Evolutionary conservation across 768 basidiomycete species (phyloP).

Genomic region (Naganishia vishniacii): DNA sequence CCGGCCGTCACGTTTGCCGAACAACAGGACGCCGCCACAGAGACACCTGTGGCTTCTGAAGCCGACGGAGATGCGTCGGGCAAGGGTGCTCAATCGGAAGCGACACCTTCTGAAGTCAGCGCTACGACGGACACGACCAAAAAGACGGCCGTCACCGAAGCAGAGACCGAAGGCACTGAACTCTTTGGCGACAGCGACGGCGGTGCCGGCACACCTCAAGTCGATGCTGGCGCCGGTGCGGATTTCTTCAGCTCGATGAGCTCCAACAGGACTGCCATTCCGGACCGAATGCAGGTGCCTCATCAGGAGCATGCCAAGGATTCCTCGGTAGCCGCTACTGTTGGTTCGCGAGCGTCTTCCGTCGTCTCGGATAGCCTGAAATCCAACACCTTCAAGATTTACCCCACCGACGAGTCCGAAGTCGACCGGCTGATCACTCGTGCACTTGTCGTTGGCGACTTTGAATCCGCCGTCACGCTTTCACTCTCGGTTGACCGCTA

Average conservation of each 20-base stretch:
- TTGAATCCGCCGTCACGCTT: constrained; percentile 80
- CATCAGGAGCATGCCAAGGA: constrained; percentile 74
- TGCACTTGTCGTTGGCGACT: constrained; percentile 92
- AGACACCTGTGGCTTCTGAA: constrained; percentile 47
- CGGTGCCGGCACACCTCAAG: constrained; percentile 60
- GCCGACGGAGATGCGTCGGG: constrained; percentile 48
- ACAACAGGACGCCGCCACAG: constrained; percentile 47
- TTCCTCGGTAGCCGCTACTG: constrained; percentile 89
- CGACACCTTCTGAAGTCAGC: constrained; percentile 71
- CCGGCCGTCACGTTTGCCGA: constrained; percentile 80
- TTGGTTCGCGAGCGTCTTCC: constrained; percentile 84
- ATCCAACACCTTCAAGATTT: constrained; percentile 81
- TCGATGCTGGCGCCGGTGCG: constrained; percentile 56
- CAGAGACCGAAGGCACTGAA: constrained; percentile 59
- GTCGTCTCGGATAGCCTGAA: constrained; percentile 64
- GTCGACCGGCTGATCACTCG: constrained; percentile 83
- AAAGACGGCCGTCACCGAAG: constrained; percentile 49
- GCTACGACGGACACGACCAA: constrained; percentile 57
- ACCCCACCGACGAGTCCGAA: constrained; percentile 77
- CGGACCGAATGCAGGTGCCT: constrained; percentile 59
- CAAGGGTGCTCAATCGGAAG: constrained; percentile 51
- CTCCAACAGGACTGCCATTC: constrained; percentile 53
- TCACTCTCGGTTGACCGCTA: constrained; percentile 83
- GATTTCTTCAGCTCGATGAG: constrained; percentile 87
- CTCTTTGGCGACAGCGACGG: constrained; percentile 61